Conservation (phyloP, 441 rosid genomes). For the Euphorbia schlechtendalii region DNA sequence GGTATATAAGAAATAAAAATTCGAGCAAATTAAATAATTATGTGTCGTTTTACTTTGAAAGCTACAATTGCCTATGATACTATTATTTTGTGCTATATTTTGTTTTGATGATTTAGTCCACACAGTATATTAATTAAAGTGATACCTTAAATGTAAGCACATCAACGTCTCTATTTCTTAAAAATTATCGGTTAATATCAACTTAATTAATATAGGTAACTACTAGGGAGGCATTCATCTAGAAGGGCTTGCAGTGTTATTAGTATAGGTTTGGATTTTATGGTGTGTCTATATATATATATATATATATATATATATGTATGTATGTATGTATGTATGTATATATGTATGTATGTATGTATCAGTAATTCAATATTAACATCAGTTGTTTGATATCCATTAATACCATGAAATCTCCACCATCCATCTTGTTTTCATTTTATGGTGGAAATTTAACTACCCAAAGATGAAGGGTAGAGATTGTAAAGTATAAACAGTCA, state of each 20-base stretch:
- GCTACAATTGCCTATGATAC: neutral
- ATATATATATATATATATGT: too few relatives aligned
- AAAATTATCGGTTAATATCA: neutral
- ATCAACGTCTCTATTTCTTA: neutral
- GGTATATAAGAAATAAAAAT: neutral
- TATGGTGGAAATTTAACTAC: too few relatives aligned
- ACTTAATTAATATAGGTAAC: neutral
- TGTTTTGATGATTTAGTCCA: neutral
- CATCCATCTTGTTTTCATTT: too few relatives aligned
- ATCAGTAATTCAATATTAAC: too few relatives aligned
- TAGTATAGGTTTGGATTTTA: neutral
- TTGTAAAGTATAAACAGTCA: too few relatives aligned
- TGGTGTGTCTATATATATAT: too few relatives aligned
- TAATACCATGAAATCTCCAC: too few relatives aligned
- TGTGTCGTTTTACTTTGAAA: constrained; percentile 2
- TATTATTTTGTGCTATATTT: neutral
- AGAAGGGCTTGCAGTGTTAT: neutral
- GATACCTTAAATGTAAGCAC: neutral
- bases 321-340: too few relatives aligned
- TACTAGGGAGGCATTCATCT: neutral
- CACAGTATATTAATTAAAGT: neutral
- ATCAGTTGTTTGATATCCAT: too few relatives aligned
- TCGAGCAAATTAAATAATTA: neutral
- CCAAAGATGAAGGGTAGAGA: too few relatives aligned
- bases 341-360: too few relatives aligned